A percentile compares a stretch with the other conserved stretches of the same genome.
phyloP scores from a whole-genome alignment of 1,139 yeast genomes.

The Magnusiomyces tetraspermus region DNA sequence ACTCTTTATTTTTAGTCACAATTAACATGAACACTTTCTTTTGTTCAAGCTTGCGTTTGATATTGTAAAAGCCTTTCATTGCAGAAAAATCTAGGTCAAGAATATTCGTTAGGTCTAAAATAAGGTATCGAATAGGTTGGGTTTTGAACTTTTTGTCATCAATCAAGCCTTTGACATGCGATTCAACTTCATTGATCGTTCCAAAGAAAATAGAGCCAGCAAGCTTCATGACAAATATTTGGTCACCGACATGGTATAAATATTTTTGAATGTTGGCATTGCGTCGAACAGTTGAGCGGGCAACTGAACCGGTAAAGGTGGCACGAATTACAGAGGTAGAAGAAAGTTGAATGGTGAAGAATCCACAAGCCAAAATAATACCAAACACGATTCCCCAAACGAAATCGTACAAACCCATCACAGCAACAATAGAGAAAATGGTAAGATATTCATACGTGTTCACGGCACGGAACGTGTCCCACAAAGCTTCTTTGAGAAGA shows the following conservation, averaged over 20 bases:
- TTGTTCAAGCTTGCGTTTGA: slow-evolving; percentile 65
- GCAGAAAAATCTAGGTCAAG: slow-evolving; percentile 86
- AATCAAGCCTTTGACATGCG: slow-evolving; percentile 56
- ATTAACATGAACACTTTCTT: slow-evolving; percentile 64
- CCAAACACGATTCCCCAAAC: slow-evolving; percentile 90
- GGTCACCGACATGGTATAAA: slow-evolving; percentile 77
- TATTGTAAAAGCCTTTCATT: slow-evolving; percentile 88
- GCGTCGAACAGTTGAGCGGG: slow-evolving; percentile 85
- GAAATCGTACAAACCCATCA: slow-evolving; percentile 95
- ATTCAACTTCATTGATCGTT: slow-evolving; percentile 85
- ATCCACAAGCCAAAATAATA: slow-evolving; percentile 78
- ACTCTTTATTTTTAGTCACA: slow-evolving; percentile 66
- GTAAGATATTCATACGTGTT: slow-evolving; percentile 73
- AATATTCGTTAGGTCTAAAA: slow-evolving; percentile 78
- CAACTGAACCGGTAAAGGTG: slow-evolving; percentile 77
- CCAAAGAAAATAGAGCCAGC: slow-evolving; percentile 91
- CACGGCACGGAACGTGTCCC: slow-evolving; percentile 74
- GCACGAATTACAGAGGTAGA: slow-evolving; percentile 74
- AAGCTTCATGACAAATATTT: slow-evolving; percentile 75
- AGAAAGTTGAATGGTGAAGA: slow-evolving; percentile 86
- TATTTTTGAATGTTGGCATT: slow-evolving; percentile 87
- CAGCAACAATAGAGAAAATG: slow-evolving; percentile 69
- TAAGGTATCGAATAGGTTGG: slow-evolving; percentile 64
- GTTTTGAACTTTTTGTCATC: slow-evolving; percentile 40
- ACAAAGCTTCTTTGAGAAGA: slow-evolving; percentile 71